A percentile compares a stretch with the other conserved stretches of the same genome.
phyloP scores from a whole-genome alignment of 495 filamentous ascomycete species.

The Chaetomium tenue region DNA sequence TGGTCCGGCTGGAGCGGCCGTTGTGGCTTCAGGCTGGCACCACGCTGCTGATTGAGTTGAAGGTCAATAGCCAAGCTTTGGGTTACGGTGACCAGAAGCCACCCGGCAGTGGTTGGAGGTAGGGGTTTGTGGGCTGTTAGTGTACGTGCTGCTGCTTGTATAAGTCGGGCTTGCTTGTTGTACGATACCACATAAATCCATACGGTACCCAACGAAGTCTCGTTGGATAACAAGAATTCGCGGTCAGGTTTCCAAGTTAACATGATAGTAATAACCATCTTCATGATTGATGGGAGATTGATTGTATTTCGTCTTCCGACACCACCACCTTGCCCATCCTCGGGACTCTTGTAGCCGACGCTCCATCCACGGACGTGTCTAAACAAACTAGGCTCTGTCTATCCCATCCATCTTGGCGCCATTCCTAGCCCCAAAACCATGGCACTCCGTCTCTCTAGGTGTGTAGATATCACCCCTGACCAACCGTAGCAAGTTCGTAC shows the following conservation, averaged over 20 bases:
- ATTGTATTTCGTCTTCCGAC: slow-evolving; percentile 6
- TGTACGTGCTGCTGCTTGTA: no score
- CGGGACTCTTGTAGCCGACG: not conserved
- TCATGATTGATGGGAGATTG: slow-evolving; percentile 16
- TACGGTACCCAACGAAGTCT: no score
- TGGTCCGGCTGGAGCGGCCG: slow-evolving; percentile 64
- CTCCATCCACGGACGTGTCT: slow-evolving; percentile 7
- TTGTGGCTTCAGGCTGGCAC: slow-evolving; percentile 71
- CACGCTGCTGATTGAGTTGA: slow-evolving; percentile 45
- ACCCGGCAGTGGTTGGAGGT: not conserved
- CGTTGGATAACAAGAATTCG: not conserved
- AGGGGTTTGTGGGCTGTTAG: no score
- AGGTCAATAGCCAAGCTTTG: slow-evolving; percentile 28
- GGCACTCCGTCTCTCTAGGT: slow-evolving; percentile 8
- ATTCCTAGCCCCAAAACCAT: not conserved
- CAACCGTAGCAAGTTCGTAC: slow-evolving; percentile 3
- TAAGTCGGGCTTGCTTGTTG: not conserved
- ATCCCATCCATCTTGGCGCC: slow-evolving; percentile 11
- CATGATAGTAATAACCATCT: not conserved
- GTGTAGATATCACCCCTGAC: slow-evolving; percentile 10
- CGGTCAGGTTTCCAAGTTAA: no score
- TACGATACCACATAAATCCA: not conserved
- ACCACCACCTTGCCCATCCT: not conserved
- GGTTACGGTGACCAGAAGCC: not conserved
- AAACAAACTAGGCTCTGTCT: slow-evolving; percentile 11